Base-by-base conservation (phyloP, 129 eudicot species). In the Chrysanthemum lavandulifolium region DNA sequence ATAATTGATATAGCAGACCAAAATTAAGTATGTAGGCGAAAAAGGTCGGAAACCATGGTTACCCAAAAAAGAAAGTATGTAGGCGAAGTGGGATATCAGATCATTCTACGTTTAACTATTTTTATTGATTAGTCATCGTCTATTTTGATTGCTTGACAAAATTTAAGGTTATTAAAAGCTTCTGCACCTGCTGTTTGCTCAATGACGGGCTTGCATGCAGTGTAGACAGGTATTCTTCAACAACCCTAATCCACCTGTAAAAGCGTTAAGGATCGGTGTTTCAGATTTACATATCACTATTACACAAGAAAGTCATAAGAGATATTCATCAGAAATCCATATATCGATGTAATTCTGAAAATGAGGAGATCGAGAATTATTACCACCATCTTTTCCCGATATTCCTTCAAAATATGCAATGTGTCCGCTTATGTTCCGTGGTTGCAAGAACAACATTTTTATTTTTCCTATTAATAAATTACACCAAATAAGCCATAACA, bases 221-320 rank as follows among this genome's bases (percentile, higher is more conserved):
- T 71, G 74, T 76, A 47, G 81, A 71, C 29, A 90, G 79, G 70
- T 69, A 95, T 78, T 95, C 99, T 75, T 88, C 88, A 54, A 85
- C 87, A 47, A 96, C 99, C 78, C 96, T 86, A 9, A 90, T 91
- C 99, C 99, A 95, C 99, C 99, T 95, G 82, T 73, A 72, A 79
- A 19, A 43, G 29, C 62, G 29, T 40, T 14, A 56, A 4, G 3
- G 51, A 40, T 68, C 31, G 52, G 13, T 45, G 4, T 33, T 33
- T 33, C 40, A 3, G 6, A 68, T 18, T 15, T 31, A 7, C 18
- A 0, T 36, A 65, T 19, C 31, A 8, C 40, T 18, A 52, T 59
- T 45, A 25, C 54, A 25, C 40, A n/a, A n/a, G 10, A 15, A 15
- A n/a, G 25, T 36, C 51, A 52, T 13, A 36, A 56, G 27, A 68